Percentiles rank a stretch among this genome's conserved stretches.
Evolutionary conservation across 768 basidiomycete species (phyloP).

Genomic region (Russula vinacea): DNA sequence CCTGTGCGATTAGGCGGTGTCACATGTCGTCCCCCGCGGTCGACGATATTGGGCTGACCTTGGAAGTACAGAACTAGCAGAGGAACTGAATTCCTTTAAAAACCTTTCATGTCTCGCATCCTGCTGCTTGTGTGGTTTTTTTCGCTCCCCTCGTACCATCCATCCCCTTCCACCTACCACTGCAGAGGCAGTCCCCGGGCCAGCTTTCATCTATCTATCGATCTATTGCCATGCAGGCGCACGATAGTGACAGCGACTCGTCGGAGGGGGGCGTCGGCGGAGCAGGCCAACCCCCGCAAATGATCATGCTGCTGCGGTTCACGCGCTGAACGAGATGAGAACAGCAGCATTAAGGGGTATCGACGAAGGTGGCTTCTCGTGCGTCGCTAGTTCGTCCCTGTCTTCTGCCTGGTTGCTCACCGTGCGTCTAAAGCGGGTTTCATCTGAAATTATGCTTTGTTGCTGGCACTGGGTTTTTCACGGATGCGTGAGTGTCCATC

Average conservation of each 20-base stretch:
- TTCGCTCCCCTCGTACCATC: neutral
- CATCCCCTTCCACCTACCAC: neutral
- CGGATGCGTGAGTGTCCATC: constrained; percentile 58
- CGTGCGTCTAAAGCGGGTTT: constrained; percentile 39
- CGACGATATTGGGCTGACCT: no score
- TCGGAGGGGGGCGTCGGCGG: neutral
- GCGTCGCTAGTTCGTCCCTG: constrained; percentile 32
- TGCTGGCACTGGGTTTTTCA: constrained; percentile 87
- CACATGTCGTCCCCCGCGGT: no score
- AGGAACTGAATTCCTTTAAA: neutral
- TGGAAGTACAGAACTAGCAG: no score
- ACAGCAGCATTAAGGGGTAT: constrained; percentile 79
- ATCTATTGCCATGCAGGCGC: neutral
- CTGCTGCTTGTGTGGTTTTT: neutral
- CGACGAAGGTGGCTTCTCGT: constrained; percentile 84
- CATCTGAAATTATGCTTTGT: constrained; percentile 47
- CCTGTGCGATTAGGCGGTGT: neutral
- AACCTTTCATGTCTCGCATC: neutral
- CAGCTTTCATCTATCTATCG: neutral
- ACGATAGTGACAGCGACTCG: neutral
- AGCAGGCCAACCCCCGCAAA: neutral
- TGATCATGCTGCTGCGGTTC: neutral
- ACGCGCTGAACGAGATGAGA: constrained; percentile 61
- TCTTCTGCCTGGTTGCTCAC: neutral
- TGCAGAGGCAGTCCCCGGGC: neutral